Evolutionary conservation across 129 eudicot species (phyloP).

Genomic region (Kitagawia praeruptora): DNA sequence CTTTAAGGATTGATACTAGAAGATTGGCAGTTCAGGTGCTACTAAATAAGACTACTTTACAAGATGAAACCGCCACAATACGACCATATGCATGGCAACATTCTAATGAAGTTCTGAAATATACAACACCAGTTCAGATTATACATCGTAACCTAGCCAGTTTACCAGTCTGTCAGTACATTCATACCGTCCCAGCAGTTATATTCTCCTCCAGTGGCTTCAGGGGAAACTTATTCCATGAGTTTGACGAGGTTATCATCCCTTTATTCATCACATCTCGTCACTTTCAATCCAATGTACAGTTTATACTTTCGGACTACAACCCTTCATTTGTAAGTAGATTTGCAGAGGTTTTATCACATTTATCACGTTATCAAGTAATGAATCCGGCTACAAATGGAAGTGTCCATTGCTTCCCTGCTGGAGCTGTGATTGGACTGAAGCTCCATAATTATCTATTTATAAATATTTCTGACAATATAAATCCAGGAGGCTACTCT

Average conservation of each 20-base stretch:
- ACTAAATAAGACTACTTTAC: slow-evolving; percentile 5
- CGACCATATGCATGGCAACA: slow-evolving; percentile 50
- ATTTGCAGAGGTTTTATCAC: slow-evolving; percentile 25
- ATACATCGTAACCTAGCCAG: slow-evolving; percentile 11
- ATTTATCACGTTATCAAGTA: slow-evolving; percentile 29
- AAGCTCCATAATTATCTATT: slow-evolving; percentile 36
- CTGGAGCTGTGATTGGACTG: slow-evolving; percentile 35
- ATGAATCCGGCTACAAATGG: slow-evolving; percentile 24
- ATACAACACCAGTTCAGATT: slow-evolving; percentile 38
- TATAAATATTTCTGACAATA: slow-evolving; percentile 24
- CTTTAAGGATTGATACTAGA: slow-evolving; percentile 29
- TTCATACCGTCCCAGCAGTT: slow-evolving; percentile 40
- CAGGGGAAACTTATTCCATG: slow-evolving; percentile 56
- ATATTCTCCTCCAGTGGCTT: slow-evolving; percentile 47
- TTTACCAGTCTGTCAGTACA: slow-evolving; percentile 19
- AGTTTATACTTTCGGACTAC: slow-evolving; percentile 38
- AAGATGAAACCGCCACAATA: slow-evolving; percentile 4
- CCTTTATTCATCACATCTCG: slow-evolving; percentile 52
- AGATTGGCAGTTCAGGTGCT: slow-evolving; percentile 24
- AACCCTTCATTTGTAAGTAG: slow-evolving; percentile 26
- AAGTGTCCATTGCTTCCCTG: slow-evolving; percentile 45
- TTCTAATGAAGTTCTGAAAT: slow-evolving; percentile 18
- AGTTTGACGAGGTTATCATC: slow-evolving; percentile 53
- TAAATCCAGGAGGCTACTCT: slow-evolving; percentile 31
- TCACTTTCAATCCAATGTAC: slow-evolving; percentile 32